phyloP scores from a whole-genome alignment of 129 eudicot genomes.

The Flaveria linearis region DNA sequence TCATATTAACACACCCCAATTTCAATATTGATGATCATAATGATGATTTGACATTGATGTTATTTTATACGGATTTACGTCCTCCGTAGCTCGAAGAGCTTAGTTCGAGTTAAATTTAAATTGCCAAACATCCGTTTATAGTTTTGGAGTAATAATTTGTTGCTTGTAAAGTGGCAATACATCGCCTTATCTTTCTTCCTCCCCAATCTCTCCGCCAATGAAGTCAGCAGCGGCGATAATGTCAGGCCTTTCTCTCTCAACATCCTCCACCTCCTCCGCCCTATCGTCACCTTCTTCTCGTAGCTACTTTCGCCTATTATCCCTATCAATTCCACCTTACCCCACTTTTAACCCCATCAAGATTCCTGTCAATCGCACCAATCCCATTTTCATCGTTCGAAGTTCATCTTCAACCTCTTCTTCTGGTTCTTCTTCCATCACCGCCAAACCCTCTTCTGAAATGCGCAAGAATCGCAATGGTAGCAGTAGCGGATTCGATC shows the following conservation, averaged over 20 bases:
- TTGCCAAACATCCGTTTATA: too few relatives aligned
- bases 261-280: background rate
- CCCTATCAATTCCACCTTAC: constrained; percentile 39
- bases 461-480: constrained; percentile 39
- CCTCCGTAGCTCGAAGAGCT: too few relatives aligned
- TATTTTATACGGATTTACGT: too few relatives aligned
- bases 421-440: constrained; percentile 61
- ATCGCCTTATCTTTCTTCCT: constrained; percentile 19
- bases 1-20: too few relatives aligned
- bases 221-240: constrained; percentile 37
- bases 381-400: constrained; percentile 37
- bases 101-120: too few relatives aligned
- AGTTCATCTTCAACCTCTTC: constrained; percentile 30
- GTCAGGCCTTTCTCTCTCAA: constrained; percentile 37
- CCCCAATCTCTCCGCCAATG: constrained; percentile 19
- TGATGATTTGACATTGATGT: too few relatives aligned
- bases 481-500: constrained; percentile 16
- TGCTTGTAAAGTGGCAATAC: background rate
- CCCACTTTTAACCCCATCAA: constrained; percentile 27
- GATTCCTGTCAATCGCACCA: background rate
- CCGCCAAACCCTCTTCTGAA: constrained; percentile 87
- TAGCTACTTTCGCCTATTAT: constrained; percentile 34
- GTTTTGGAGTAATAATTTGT: too few relatives aligned
- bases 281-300: constrained; percentile 3
- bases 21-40: too few relatives aligned